phyloP scores from a whole-genome alignment of 148 eudicot species.

The Silene uniflora region DNA sequence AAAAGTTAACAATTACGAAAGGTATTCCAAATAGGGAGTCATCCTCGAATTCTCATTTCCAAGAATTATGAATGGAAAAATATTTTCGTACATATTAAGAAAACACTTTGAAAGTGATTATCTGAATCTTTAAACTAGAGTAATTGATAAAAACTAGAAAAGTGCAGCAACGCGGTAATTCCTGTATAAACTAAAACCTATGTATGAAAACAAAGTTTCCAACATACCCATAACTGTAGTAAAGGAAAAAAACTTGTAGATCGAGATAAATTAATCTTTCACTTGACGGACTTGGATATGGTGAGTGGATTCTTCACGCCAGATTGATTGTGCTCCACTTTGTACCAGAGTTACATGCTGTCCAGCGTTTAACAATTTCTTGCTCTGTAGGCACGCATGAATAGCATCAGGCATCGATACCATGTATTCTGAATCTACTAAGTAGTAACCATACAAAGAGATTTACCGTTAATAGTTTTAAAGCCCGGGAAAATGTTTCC shows the following conservation, averaged over 20 bases:
- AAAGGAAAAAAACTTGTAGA: neutral
- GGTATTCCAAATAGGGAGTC: neutral
- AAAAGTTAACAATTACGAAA: neutral
- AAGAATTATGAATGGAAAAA: slow-evolving; percentile 4
- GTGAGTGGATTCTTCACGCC: slow-evolving; percentile 92
- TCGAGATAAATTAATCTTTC: slow-evolving; percentile 34
- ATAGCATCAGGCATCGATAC: slow-evolving; percentile 15
- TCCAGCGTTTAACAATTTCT: slow-evolving; percentile 59
- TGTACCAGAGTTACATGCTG: slow-evolving; percentile 87
- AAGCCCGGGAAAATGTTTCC: slow-evolving; percentile 85
- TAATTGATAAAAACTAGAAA: neutral
- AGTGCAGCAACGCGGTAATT: slow-evolving; percentile 10
- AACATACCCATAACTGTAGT: neutral
- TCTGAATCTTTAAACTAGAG: slow-evolving; percentile 8
- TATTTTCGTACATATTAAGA: neutral
- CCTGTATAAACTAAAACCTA: slow-evolving; percentile 8
- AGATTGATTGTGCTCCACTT: slow-evolving; percentile 96
- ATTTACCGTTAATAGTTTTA: slow-evolving; percentile 65
- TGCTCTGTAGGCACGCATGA: slow-evolving; percentile 40
- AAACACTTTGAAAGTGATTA: neutral
- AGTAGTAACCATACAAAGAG: neutral
- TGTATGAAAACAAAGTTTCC: slow-evolving; percentile 10
- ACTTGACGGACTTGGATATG: slow-evolving; percentile 94
- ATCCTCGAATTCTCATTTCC: neutral
- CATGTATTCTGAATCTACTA: neutral